Evolutionary conservation across 2,329 filamentous ascomycete genomes (phyloP), one percentile per base, ranked within the genome.

Genomic region (Fusarium cyanostomum): DNA sequence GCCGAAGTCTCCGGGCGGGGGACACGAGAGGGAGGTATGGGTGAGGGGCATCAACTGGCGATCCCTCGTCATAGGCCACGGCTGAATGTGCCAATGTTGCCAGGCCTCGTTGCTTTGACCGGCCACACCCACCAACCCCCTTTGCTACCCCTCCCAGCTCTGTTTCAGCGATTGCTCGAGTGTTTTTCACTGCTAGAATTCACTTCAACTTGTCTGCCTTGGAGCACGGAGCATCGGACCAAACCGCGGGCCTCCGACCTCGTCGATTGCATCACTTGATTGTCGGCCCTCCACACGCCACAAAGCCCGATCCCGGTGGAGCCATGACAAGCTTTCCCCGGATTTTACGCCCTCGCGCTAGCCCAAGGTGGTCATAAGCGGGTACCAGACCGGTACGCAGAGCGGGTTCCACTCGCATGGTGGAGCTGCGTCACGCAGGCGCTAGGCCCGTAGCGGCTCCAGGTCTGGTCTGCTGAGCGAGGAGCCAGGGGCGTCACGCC

Each of bases 271-370:
- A 56, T 59, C 61, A 56, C 64, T 66, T 55, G 50, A 64, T 57
- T 66, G 34, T 56, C 56, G 48, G 52, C 42, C 34, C 56, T 59
- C 59, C 54, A 63, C 54, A 60, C 66, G 64, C 68, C 67, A 60
- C 59, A 57, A 58, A 46, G 46, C 50, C 58, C 67, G 68, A 71
- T 71, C 66, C 53, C 15, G 28, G 72, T 73, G 72, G 72, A 44
- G 61, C 69, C 15, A 3, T 12, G 62, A 71, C 72, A 72, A 72
- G 72, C 72, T 75, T 74, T 74, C 73, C 73, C 73, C 71, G 70
- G 72, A 75, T 75, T 72, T 35, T 73, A 51, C 50, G 60, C 62
- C 57, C 58, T 51, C 37, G 41, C 50, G 53, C 66, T 71, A 69
- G 52, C 62, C 41, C 3, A 2, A 62, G 30, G 35, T 52, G 42